phyloP scores from a whole-genome alignment of 2,329 filamentous ascomycete species.

The Metarhizium album region DNA sequence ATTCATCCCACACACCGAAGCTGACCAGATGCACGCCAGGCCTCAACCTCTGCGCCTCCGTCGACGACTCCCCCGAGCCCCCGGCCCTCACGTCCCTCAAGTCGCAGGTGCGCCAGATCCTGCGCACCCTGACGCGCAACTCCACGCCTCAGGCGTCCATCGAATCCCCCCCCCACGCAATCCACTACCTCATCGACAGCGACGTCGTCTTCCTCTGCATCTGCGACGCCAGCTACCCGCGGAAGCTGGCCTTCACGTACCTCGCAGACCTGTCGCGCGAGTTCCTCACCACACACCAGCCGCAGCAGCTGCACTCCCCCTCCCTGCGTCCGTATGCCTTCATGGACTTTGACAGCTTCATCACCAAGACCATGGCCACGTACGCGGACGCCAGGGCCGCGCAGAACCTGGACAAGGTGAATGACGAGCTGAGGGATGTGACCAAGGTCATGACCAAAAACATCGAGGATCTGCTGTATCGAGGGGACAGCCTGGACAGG shows the following conservation, averaged over 20 bases:
- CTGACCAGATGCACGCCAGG: slow-evolving; percentile 39
- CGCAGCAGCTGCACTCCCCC: slow-evolving; percentile 61
- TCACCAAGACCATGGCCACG: slow-evolving; percentile 81
- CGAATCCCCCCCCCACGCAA: slow-evolving; percentile 68
- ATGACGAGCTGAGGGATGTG: slow-evolving; percentile 94
- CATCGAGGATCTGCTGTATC: slow-evolving; percentile 92
- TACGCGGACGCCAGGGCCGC: slow-evolving; percentile 88
- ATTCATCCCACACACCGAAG: background rate
- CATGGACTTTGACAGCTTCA: slow-evolving; percentile 97
- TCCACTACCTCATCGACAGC: slow-evolving; percentile 82
- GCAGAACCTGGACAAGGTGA: slow-evolving; percentile 88
- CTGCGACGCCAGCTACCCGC: slow-evolving; percentile 86
- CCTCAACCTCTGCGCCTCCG: slow-evolving; percentile 87
- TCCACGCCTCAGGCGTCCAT: slow-evolving; percentile 87
- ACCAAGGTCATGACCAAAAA: slow-evolving; percentile 99
- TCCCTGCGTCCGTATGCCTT: slow-evolving; percentile 85
- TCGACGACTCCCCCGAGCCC: slow-evolving; percentile 53
- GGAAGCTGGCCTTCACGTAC: slow-evolving; percentile 97
- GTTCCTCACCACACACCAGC: slow-evolving; percentile 77
- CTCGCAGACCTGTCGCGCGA: slow-evolving; percentile 84
- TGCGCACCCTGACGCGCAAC: slow-evolving; percentile 79
- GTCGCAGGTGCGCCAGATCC: slow-evolving; percentile 78
- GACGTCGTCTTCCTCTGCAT: slow-evolving; percentile 89
- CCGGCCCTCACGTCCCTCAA: slow-evolving; percentile 77
- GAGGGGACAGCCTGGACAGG: slow-evolving; percentile 85